These are phyloP conservation scores for Eimeria necatrix DNA, from an alignment of 169 alveolate species.

Conservation along the genomic window DNA sequence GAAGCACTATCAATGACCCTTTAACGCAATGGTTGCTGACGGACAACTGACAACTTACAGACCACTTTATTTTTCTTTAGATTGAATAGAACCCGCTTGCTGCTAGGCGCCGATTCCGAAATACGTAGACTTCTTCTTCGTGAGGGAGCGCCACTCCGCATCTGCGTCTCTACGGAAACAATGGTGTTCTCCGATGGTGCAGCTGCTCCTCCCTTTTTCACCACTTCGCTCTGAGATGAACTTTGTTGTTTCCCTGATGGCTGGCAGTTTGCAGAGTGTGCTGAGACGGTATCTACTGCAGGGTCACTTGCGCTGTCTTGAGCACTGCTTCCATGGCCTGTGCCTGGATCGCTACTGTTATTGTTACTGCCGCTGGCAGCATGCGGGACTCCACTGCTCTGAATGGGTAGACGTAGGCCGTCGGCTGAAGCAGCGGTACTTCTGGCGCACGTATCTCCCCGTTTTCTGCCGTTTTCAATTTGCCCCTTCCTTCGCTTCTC, in stretches of 20 bases:
- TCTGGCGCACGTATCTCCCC: background rate
- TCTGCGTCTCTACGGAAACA: background rate
- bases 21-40: background rate
- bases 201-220: background rate
- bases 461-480: background rate
- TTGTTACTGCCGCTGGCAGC: background rate
- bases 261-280: background rate
- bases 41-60: background rate
- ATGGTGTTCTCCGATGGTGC: background rate
- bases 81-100: conserved; percentile 51
- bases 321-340: background rate
- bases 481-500: background rate
- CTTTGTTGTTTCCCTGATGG: background rate
- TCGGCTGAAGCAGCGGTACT: background rate
- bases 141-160: background rate
- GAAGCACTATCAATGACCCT: background rate
- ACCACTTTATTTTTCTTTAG: conserved; percentile 41
- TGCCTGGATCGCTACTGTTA: background rate
- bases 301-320: background rate
- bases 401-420: conserved; percentile 49
- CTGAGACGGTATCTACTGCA: background rate
- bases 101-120: background rate
- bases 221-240: background rate
- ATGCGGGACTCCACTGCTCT: conserved; percentile 29
- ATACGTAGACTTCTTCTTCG: conserved; percentile 24